Evolutionary conservation across 768 basidiomycete genomes (phyloP), one percentile per base, ranked within the genome.

Genomic region (Omphalotus guepiniiformis): DNA sequence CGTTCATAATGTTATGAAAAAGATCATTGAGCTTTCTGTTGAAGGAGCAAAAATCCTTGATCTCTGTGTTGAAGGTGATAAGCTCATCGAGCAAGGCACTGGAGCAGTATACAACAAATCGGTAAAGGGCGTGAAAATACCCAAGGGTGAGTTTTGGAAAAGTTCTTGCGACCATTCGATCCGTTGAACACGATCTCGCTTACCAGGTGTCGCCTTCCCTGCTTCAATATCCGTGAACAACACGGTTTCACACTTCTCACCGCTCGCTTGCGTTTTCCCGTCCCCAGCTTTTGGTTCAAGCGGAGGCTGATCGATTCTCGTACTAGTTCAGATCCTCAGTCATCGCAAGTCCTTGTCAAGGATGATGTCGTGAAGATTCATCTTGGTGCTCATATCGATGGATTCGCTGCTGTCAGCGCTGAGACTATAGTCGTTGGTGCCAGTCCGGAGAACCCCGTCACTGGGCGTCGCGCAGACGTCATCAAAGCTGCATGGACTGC

Each of bases 321-420:
- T 40, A 23, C 40, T 59, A 89, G 87, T 55, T 90, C 89, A 29
- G 89, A 93, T 69, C 68, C 83, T 13, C 77, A 80, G 53, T 79
- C 87, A 22, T 69, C 72, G 6, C 82, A 83, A 64, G 76, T 66
- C 42, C 76, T 94, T 54, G 80, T 79, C 22, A 87, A 92, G 53
- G 82, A 83, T 51, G 96, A 99, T 64, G 83, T 99, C 49, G 95
- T 98, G 55, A 98, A 97, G 71, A 70, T 99, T 53, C 91, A 94
- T 66, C 76, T 98, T 51, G 96, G 96, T 38, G 93, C 94, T 16
- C 96, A 99, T 62, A 93, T 99, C 67, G 95, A 98, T 64, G 96
- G 96, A 48, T 97, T 89, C 67, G 93, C 94, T 16, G 83, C 92
- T 45, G 83, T 96, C 65, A 82, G 81, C 61, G 96, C 92, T 27